Percentiles rank a stretch among this genome's conserved stretches.
Evolutionary conservation across 495 filamentous ascomycete genomes (phyloP).

Genomic region (Tuber indicum): DNA sequence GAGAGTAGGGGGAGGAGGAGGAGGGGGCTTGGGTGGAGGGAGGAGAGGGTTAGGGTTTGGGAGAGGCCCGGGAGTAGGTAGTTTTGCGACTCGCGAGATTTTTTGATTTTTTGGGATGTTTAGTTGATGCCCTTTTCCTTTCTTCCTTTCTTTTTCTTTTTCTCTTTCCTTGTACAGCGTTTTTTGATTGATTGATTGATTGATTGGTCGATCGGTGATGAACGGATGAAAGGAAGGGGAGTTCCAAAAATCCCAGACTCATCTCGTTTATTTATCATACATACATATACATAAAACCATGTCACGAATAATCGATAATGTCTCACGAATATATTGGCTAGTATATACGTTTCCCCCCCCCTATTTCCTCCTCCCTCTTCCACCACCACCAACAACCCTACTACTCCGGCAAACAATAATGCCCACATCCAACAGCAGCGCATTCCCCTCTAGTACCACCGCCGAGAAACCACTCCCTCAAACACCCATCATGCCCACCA

Average conservation of each 20-base stretch:
- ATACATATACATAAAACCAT: background rate
- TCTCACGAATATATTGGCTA: background rate
- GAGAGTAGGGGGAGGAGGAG: constrained; percentile 15
- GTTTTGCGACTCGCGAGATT: background rate
- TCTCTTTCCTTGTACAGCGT: background rate
- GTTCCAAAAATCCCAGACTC: background rate
- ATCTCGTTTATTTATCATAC: background rate
- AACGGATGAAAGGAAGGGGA: background rate
- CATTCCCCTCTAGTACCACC: constrained; percentile 28
- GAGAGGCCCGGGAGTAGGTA: constrained; percentile 17
- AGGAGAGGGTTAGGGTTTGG: constrained; percentile 26
- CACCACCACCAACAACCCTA: background rate
- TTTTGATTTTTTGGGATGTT: background rate
- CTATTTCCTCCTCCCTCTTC: background rate
- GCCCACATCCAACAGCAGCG: constrained; percentile 39
- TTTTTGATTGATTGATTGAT: background rate
- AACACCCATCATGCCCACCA: constrained; percentile 37
- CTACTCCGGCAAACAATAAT: constrained; percentile 34
- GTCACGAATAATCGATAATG: background rate
- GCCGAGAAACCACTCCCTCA: constrained; percentile 40
- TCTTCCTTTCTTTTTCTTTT: background rate
- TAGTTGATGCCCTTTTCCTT: background rate
- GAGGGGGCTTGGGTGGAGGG: constrained; percentile 19
- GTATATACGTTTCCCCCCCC: background rate
- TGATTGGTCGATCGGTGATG: background rate